phyloP scores from a whole-genome alignment of 495 filamentous ascomycete species.

The Lentithecium fluviatile region DNA sequence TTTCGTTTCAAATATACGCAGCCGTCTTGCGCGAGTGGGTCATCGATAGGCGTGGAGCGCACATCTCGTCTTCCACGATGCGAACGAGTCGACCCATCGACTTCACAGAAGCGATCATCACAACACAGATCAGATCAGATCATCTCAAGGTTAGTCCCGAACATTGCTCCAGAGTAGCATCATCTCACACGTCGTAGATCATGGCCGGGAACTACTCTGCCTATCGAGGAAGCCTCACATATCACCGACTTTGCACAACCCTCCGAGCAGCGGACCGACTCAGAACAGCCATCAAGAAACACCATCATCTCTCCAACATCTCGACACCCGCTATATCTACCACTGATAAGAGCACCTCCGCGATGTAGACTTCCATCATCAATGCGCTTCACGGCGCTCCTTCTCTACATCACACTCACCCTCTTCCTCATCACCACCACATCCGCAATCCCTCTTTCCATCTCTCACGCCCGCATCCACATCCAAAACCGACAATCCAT shows the following conservation, averaged over 20 bases:
- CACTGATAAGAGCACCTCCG: conserved; percentile 7
- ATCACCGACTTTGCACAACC: not conserved
- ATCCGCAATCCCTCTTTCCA: not conserved
- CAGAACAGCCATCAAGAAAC: not conserved
- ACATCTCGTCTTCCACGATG: conserved; percentile 24
- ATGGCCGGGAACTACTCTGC: conserved; percentile 15
- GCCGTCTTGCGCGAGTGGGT: conserved; percentile 8
- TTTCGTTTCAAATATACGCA: conserved; percentile 17
- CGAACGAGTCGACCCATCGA: not conserved
- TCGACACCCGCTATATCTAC: not conserved
- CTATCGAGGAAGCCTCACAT: not conserved
- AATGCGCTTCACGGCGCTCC: conserved; percentile 9
- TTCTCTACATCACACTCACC: conserved; percentile 17
- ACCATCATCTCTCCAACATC: not conserved
- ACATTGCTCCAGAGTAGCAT: no score
- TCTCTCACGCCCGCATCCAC: not conserved
- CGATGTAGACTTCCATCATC: conserved; percentile 15
- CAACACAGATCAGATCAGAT: not conserved
- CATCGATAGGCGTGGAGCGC: conserved; percentile 11
- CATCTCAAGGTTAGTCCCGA: conserved; percentile 3
- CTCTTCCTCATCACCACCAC: conserved; percentile 5
- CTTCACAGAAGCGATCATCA: not conserved
- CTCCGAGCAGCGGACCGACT: not conserved
- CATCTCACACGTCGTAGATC: not conserved
- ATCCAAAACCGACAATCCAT: conserved; percentile 24